Base-by-base conservation (phyloP, 192 early-diverging fungal genomes). In the Rhizophagus sp. region DNA sequence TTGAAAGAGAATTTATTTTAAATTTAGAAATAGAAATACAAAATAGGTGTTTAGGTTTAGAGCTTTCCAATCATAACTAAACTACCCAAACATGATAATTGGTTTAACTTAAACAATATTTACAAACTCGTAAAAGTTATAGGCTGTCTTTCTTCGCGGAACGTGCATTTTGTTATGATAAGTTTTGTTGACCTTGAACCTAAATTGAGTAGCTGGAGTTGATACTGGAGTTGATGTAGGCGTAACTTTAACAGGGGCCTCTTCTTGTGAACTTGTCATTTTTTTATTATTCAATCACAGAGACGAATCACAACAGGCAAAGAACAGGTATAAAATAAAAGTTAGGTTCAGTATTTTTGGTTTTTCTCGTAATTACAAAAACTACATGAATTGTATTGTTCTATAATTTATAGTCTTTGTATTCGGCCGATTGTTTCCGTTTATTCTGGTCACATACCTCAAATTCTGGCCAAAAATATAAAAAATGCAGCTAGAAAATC, bases 101-200 rank as follows among this genome's bases (percentile, higher is more conserved):
- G 5, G 5, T 15, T 30, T 66, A 66, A 34, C 12, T 33, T 33
- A 34, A 67, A 19, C 22, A 62, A 62, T 39, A 77, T 64, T 63
- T 66, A 77, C 75, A 67, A 77, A 77, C 63, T 77, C 75, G 27
- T 63, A 77, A 66, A 77, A 77, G 63, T 77, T 77, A 49, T 77
- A 64, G 15, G 67, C 65, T 9, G 62, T 63, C 49, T 77, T 77
- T 52, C 63, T 50, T 24, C 75, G 75, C 12, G 62, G 75, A 8
- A 77, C 34, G 25, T 63, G 62, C 62, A 77, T 66, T 77, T 17
- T 63, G 44, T 64, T 44, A 66, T 63, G 34, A 76, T 76, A 76
- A 76, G 71, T 73, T 49, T 73, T 73, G 24, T 47, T 73, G 27
- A 73, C 71, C 44, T 73, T 73, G 27, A 73, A 73, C 44, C 44